Conservation (phyloP, 495 filamentous ascomycete genomes). For the Aspergillus hancockii region DNA sequence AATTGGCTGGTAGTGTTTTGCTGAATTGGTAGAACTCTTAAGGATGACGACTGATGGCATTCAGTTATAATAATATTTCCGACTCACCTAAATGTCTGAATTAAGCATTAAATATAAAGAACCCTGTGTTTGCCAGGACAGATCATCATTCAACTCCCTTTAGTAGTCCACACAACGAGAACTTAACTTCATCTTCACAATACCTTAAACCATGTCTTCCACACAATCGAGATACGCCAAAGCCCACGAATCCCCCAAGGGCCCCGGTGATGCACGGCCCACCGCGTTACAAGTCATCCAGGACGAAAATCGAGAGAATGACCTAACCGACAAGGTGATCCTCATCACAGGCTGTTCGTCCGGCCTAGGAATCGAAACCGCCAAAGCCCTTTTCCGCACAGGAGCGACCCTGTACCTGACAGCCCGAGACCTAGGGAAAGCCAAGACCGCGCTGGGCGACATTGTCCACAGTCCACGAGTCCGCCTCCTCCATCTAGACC, state of each 20-base stretch:
- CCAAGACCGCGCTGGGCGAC: constrained; percentile 25
- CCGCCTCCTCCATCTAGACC: constrained; percentile 35
- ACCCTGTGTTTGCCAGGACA: too few relatives aligned
- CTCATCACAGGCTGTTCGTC: constrained; percentile 52
- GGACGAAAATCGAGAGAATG: constrained; percentile 42
- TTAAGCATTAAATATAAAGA: too few relatives aligned
- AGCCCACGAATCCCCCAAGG: constrained; percentile 36
- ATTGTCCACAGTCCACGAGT: constrained; percentile 22
- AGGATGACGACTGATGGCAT: too few relatives aligned
- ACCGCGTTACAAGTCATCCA: constrained; percentile 53
- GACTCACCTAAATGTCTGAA: too few relatives aligned
- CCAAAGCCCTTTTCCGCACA: constrained; percentile 44
- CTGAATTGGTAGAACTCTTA: too few relatives aligned
- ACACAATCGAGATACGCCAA: background rate
- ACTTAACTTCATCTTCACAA: background rate
- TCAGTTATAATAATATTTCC: too few relatives aligned
- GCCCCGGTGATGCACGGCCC: constrained; percentile 55
- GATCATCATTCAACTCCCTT: background rate
- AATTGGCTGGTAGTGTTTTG: too few relatives aligned
- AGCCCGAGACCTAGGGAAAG: constrained; percentile 40
- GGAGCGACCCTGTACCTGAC: constrained; percentile 50
- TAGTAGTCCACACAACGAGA: background rate
- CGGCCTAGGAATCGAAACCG: constrained; percentile 56
- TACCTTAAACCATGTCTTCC: background rate
- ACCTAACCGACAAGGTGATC: constrained; percentile 44